These are phyloP conservation scores for Chionographis japonica DNA, from an alignment of 106 monocot genomes.

Conservation along the genomic window DNA sequence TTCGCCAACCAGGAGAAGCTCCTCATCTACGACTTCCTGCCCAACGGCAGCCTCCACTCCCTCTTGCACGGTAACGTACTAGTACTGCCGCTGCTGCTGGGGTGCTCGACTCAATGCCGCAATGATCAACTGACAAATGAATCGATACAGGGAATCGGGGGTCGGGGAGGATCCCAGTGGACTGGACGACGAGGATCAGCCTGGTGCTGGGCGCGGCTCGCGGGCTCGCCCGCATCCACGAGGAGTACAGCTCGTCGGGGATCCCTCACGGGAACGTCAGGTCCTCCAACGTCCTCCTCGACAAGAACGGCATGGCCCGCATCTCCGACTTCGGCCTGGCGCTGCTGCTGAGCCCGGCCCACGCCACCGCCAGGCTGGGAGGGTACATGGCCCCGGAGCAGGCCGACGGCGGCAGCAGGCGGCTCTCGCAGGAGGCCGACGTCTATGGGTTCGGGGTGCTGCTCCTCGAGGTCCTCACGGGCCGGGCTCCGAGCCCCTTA, in stretches of 20 bases:
- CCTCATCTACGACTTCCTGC: constrained; percentile 67
- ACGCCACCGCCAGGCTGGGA: constrained; percentile 32
- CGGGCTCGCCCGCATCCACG: constrained; percentile 48
- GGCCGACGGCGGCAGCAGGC: constrained; percentile 3
- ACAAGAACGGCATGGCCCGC: constrained; percentile 34
- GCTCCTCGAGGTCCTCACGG: constrained; percentile 55
- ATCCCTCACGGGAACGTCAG: constrained; percentile 68
- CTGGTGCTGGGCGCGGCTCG: constrained; percentile 41
- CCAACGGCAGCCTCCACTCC: constrained; percentile 41
- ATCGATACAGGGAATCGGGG: constrained; percentile 26
- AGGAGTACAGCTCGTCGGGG: constrained; percentile 20
- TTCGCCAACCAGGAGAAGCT: constrained; percentile 66
- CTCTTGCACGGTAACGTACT: constrained; percentile 32
- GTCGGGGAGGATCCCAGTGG: constrained; percentile 25
- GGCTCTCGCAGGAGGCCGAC: constrained; percentile 59
- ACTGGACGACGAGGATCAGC: constrained; percentile 48
- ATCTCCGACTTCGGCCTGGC: constrained; percentile 65
- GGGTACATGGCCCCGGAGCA: constrained; percentile 62
- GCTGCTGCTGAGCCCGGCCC: constrained; percentile 36
- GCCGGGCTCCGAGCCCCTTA: constrained; percentile 24
- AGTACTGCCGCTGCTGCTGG: background rate
- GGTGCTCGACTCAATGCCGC: too few relatives aligned
- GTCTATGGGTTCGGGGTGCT: constrained; percentile 65
- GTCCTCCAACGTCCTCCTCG: constrained; percentile 55
- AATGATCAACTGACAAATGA: background rate